These are phyloP conservation scores for Gardenia jasminoides DNA, from an alignment of 257 asterid species.

Conservation along the genomic window DNA sequence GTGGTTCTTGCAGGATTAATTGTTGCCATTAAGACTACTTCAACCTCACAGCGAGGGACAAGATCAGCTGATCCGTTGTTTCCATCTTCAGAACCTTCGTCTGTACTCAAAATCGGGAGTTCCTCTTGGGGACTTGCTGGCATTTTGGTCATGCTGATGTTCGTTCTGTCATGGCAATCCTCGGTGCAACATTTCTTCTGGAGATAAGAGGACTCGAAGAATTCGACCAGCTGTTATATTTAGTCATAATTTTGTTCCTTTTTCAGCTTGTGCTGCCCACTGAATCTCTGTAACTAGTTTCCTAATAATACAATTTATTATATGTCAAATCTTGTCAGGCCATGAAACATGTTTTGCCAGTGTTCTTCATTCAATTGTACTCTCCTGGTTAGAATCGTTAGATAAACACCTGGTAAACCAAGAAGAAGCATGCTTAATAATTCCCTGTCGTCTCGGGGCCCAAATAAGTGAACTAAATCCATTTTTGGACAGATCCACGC, in stretches of 20 bases:
- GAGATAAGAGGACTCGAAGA: constrained; percentile 28
- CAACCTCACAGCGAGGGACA: constrained; percentile 3
- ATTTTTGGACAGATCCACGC: too few species aligned
- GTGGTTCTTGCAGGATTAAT: constrained; percentile 59
- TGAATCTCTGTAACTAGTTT: neutral
- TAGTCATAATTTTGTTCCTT: neutral
- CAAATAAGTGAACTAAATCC: too few species aligned
- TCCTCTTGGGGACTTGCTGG: constrained; percentile 76
- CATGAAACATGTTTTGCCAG: neutral
- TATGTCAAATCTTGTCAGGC: neutral
- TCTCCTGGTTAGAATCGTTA: neutral
- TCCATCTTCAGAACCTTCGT: constrained; percentile 21
- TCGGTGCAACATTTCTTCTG: constrained; percentile 56
- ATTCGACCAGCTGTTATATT: neutral
- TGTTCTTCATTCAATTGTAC: neutral
- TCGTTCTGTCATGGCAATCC: constrained; percentile 56
- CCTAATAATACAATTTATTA: neutral
- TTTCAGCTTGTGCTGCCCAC: neutral
- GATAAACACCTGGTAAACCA: too few species aligned
- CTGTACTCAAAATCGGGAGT: constrained; percentile 49
- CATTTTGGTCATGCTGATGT: constrained; percentile 51
- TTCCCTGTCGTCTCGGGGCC: neutral
- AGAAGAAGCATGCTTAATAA: neutral
- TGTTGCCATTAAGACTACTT: constrained; percentile 57
- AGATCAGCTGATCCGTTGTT: constrained; percentile 2